Conservation (phyloP, 768 basidiomycete species). For the Strobilomyces dryophilus region DNA sequence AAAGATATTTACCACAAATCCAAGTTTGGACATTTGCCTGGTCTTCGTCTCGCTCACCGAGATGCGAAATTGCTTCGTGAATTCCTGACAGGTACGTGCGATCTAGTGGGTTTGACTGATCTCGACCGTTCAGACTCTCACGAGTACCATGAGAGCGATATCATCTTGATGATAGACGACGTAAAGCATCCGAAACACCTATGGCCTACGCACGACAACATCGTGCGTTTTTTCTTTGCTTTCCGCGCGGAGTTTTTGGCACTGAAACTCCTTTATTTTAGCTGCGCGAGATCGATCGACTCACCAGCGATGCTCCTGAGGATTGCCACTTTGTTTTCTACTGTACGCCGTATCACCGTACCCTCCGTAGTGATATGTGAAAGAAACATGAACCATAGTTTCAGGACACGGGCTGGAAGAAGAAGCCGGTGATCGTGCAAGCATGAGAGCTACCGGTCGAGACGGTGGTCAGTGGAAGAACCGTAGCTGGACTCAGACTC, state of each 20-base stretch:
- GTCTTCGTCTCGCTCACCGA: slow-evolving; percentile 18
- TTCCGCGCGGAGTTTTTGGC: not conserved
- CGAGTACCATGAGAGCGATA: slow-evolving; percentile 36
- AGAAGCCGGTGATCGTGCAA: slow-evolving; percentile 23
- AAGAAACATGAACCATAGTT: slow-evolving; percentile 2
- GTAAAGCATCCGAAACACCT: slow-evolving; percentile 22
- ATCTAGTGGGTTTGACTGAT: not conserved
- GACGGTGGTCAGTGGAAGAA: slow-evolving; percentile 40
- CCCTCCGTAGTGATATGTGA: not conserved
- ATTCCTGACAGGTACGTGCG: slow-evolving; percentile 15
- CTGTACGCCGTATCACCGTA: slow-evolving; percentile 33
- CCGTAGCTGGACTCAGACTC: not conserved
- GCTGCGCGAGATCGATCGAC: slow-evolving; percentile 39
- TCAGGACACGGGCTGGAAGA: slow-evolving; percentile 23
- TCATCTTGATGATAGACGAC: slow-evolving; percentile 43
- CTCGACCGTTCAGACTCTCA: slow-evolving; percentile 29
- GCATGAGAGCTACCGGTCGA: slow-evolving; percentile 41
- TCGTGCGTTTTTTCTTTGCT: slow-evolving; percentile 32
- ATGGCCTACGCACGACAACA: slow-evolving; percentile 41
- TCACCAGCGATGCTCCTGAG: slow-evolving; percentile 39
- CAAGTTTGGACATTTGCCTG: not conserved
- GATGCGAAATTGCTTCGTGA: slow-evolving; percentile 15
- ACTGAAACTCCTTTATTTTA: not conserved
- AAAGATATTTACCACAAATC: slow-evolving; percentile 4
- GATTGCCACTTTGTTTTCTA: slow-evolving; percentile 53